Evolutionary conservation across 2,329 filamentous ascomycete species (phyloP), one percentile per base, ranked within the genome.

Genomic region (Sclerotinia subarctica): DNA sequence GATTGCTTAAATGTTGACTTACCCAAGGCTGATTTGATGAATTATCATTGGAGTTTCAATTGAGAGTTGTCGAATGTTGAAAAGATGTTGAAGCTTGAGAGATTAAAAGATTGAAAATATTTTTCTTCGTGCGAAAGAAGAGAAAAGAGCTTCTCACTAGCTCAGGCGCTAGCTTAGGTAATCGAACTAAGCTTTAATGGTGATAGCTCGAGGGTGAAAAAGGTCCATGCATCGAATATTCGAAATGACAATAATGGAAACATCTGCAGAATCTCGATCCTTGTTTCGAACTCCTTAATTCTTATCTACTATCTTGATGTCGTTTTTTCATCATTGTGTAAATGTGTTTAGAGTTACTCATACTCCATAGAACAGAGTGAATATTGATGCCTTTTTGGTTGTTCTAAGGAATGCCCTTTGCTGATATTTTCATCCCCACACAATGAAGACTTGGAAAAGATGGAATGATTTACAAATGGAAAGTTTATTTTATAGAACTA

Each of bases 141-240:
- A 29, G 19, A 51, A 35, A 35, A 62, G 29, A 62, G 21, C 21
- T 60, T 35, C 21, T 24, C 17, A 62, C 44, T 49, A 62, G 58
- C 44, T 49, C 35, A 17, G 35, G 58, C 58, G 46, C 58, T 62
- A 62, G 58, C 59, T 62, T 62, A 51, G 29, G 59, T 62, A 38
- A 51, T 38, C 0, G 1, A 5, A 1, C 46, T 51, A 51, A 62
- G 8, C 29, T 13, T 6, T 51, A 26, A 5, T 4, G 4, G 15
- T 19, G 17, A 13, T 19, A 10, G 8, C 8, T 8, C 24, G 1
- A 4, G 21, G 7, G 13, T 19, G 13, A 6, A 35, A 1, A 24
- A 15, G 24, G 32, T 17, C 4, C 46, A 62, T 46, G 58, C 29
- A 62, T 15, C 29, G 32, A 62, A 19, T 10, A 35, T 32, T 47